Base-by-base conservation (phyloP, 345 rosid species). In the Pugionium dolabratum region DNA sequence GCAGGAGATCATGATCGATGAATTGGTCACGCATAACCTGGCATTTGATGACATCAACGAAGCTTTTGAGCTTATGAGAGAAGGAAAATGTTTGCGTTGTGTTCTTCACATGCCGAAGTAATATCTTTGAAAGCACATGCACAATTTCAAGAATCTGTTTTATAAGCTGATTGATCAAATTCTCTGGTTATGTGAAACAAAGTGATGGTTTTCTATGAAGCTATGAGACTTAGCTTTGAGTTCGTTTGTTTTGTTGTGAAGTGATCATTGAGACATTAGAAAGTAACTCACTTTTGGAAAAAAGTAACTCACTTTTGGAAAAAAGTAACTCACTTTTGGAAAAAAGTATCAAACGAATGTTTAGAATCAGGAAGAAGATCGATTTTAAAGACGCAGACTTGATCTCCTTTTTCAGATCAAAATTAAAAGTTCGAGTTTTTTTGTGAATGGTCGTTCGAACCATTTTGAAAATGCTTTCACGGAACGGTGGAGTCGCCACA, bases 1-100 rank as follows among this genome's bases (percentile, higher is more conserved):
- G 58, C 79, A 91, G 97, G 96, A 91, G 77, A 86, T 93, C 28
- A 74, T 67, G 78, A 67, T 90, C 1, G 96, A 90, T 69, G 94
- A 84, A 65, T 69, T 90, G 45, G 78, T 90, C 48, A 82, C 96
- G 0, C 98, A 93, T 75, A 66, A 86, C 56, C 74, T 90, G 56
- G 73, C 69, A 28, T 84, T 90, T 56, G 86, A 80, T 78, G 94
- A 85, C 9, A 86, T 90, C 57, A 93, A 93, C 65, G 37, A 77
- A 73, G 96, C 97, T 32, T 86, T 88, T 71, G 55, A 73, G 40
- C 92, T 93, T 62, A 90, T 93, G 96, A 81, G 73, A 79, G 83
- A 86, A 53, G 96, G 97, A 31, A 86, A 86, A 46, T 88, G 96
- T 74, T 46, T 93, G 60, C 89, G 95, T 5, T 86, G 90, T 54